Conservation (phyloP, 768 basidiomycete genomes). For the Phaffia australis region DNA sequence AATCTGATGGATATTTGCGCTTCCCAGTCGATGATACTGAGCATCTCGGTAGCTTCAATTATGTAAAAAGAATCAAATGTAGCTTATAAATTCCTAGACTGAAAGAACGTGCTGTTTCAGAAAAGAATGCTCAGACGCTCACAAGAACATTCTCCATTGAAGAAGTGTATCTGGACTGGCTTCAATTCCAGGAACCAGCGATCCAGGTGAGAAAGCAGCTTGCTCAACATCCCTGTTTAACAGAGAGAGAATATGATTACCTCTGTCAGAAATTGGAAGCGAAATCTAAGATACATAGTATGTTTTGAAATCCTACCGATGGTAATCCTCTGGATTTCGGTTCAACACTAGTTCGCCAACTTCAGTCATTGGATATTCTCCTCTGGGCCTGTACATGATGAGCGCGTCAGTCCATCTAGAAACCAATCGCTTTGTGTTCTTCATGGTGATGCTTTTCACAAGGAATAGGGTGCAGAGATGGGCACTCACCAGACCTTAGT, state of each 20-base stretch:
- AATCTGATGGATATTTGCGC: conserved; percentile 36
- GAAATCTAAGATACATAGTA: background rate
- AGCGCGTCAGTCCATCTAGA: background rate
- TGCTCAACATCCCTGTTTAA: conserved; percentile 34
- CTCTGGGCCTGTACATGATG: conserved; percentile 25
- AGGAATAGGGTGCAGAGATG: too few relatives aligned
- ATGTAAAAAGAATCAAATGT: background rate
- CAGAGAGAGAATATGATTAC: too few relatives aligned
- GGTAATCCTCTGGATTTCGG: conserved; percentile 36
- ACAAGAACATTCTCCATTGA: conserved; percentile 35
- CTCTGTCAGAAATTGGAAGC: too few relatives aligned
- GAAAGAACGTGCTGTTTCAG: background rate
- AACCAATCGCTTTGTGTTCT: too few relatives aligned
- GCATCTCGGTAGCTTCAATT: conserved; percentile 32
- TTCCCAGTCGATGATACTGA: conserved; percentile 32
- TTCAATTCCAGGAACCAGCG: conserved; percentile 36
- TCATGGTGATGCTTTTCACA: too few relatives aligned
- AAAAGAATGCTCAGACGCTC: conserved; percentile 1
- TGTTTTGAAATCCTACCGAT: conserved; percentile 20
- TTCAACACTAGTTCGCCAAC: conserved; percentile 32
- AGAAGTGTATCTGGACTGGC: conserved; percentile 34
- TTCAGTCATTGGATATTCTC: conserved; percentile 33
- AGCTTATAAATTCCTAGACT: background rate
- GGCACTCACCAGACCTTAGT: conserved; percentile 34
- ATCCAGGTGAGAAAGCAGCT: conserved; percentile 33